Evolutionary conservation across 1,284 basidiomycete species (phyloP).

Genomic region (Sanguinoderma infundibulare): DNA sequence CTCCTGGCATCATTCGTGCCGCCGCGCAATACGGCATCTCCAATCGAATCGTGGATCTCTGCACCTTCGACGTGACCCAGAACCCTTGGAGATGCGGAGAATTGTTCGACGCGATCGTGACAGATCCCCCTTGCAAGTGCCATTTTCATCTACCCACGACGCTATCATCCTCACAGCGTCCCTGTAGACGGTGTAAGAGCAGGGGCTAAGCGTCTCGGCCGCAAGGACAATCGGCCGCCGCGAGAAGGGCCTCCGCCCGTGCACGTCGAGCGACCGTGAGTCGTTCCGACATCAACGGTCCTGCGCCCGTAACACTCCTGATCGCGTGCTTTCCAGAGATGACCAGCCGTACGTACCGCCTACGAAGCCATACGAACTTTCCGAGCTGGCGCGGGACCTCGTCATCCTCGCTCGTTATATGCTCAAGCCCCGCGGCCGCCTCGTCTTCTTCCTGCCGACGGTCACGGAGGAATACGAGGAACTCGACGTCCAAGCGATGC

Average conservation of each 20-base stretch:
- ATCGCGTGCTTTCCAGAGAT: constrained; percentile 38
- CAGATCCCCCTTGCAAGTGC: constrained; percentile 90
- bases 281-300: not conserved
- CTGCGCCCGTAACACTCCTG: not conserved
- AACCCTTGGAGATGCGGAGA: constrained; percentile 90
- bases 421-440: constrained; percentile 83
- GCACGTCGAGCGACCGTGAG: constrained; percentile 32
- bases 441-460: constrained; percentile 96
- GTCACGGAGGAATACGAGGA: constrained; percentile 90
- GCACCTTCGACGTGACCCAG: constrained; percentile 89
- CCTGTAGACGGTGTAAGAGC: constrained; percentile 89
- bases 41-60: constrained; percentile 80
- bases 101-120: constrained; percentile 93
- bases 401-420: constrained; percentile 85
- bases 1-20: constrained; percentile 77
- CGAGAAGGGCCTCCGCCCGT: constrained; percentile 15
- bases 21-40: constrained; percentile 87
- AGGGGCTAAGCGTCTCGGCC: constrained; percentile 92
- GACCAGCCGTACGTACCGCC: constrained; percentile 83
- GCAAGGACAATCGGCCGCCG: constrained; percentile 55
- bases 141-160: not conserved
- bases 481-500: constrained; percentile 75
- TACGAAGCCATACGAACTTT: constrained; percentile 92
- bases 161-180: not conserved
- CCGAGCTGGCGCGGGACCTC: constrained; percentile 82